A percentile compares a stretch with the other conserved stretches of the same genome.
phyloP scores from a whole-genome alignment of 139 green algal genomes.

The Edaphochlamys debaryana region DNA sequence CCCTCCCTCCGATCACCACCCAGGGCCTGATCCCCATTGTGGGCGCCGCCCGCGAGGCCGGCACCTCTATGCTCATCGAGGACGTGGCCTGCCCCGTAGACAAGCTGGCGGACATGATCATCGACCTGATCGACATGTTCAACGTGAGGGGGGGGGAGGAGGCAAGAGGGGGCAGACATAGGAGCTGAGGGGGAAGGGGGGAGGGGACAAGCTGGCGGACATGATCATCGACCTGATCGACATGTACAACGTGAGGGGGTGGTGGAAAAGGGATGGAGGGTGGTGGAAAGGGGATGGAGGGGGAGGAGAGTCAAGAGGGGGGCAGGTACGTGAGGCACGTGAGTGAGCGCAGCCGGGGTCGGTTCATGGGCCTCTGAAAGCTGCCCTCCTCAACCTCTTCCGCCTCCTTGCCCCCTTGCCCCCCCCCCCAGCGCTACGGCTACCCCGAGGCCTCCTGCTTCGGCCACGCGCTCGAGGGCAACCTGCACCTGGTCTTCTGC shows the following conservation, averaged over 20 bases:
- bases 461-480: constrained; percentile 97
- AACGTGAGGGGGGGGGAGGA: too few relatives aligned
- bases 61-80: constrained; percentile 97
- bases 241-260: constrained; percentile 84
- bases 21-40: constrained; percentile 96
- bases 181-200: too few relatives aligned
- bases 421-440: constrained; percentile 60
- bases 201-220: constrained; percentile 93
- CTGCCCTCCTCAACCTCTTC: too few relatives aligned
- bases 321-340: too few relatives aligned
- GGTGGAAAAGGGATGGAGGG: too few relatives aligned
- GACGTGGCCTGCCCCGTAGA: constrained; percentile 97
- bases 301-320: too few relatives aligned
- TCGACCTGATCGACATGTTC: constrained; percentile 97
- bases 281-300: too few relatives aligned
- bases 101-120: constrained; percentile 95
- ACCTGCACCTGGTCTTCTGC: constrained; percentile 97
- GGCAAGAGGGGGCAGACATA: too few relatives aligned
- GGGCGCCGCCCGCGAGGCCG: constrained; percentile 87
- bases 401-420: too few relatives aligned
- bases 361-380: too few relatives aligned
- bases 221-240: constrained; percentile 98
- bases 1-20: neutral
- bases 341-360: too few relatives aligned
- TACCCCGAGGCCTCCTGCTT: constrained; percentile 97